phyloP scores from a whole-genome alignment of 2,329 filamentous ascomycete species.

The Exophiala mesophila region DNA sequence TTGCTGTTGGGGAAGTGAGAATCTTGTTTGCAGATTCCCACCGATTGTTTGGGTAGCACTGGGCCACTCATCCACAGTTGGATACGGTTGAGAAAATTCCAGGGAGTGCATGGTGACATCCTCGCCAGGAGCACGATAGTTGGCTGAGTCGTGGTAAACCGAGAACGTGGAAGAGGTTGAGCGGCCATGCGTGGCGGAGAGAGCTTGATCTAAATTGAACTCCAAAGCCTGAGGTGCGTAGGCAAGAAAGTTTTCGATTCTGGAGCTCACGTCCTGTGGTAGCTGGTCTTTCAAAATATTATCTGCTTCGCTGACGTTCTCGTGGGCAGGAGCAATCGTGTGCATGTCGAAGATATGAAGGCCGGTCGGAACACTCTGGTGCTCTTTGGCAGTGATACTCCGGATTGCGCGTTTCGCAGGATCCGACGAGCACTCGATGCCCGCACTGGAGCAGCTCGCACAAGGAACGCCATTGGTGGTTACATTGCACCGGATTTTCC shows the following conservation, averaged over 20 bases:
- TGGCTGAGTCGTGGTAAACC: too few relatives aligned
- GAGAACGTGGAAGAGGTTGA: too few relatives aligned
- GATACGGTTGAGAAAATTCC: too few relatives aligned
- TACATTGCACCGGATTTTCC: conserved; percentile 50
- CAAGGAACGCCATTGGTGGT: conserved; percentile 41
- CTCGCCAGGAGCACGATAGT: too few relatives aligned
- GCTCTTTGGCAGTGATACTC: background rate
- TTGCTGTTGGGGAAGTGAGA: too few relatives aligned
- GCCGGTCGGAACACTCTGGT: background rate
- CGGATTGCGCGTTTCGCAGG: conserved; percentile 1
- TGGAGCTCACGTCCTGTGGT: background rate
- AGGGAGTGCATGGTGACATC: too few relatives aligned
- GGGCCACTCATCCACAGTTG: too few relatives aligned
- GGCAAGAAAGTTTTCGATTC: conserved; percentile 40
- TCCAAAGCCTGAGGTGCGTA: conserved; percentile 29
- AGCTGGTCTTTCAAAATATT: background rate
- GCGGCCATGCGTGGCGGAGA: too few relatives aligned
- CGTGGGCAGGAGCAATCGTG: background rate
- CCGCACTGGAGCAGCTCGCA: conserved; percentile 27
- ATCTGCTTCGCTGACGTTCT: background rate
- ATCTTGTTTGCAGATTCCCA: too few relatives aligned
- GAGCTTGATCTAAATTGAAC: too few relatives aligned
- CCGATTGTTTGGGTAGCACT: too few relatives aligned
- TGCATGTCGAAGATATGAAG: conserved; percentile 2
- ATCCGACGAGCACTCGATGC: conserved; percentile 22